phyloP scores from a whole-genome alignment of 176 grass and related monocot species.

The Rhynchospora tenuis region DNA sequence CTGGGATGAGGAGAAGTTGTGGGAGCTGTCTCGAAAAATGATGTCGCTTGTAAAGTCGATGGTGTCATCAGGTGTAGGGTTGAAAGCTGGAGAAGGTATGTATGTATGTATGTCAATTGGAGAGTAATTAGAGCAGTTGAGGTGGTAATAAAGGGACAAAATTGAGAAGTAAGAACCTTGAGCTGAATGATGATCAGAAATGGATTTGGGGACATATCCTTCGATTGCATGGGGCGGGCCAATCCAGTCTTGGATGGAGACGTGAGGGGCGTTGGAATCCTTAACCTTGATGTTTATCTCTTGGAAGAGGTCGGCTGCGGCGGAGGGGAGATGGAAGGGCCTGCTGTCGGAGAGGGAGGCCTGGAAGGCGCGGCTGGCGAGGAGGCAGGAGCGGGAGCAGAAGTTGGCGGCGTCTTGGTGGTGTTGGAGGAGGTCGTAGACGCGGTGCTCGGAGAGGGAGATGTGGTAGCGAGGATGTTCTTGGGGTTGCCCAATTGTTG shows the following conservation, averaged over 20 bases:
- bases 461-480: slow-evolving; percentile 64
- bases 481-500: no score
- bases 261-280: no score
- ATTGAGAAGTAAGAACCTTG: no score
- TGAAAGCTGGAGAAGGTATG: slow-evolving; percentile 39
- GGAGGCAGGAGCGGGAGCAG: slow-evolving; percentile 66
- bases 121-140: no score
- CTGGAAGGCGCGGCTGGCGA: slow-evolving; percentile 45
- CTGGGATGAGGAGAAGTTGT: slow-evolving; percentile 28
- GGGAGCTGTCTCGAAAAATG: slow-evolving; percentile 17
- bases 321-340: slow-evolving; percentile 11
- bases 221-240: slow-evolving; percentile 66
- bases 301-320: slow-evolving; percentile 35
- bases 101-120: no score
- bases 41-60: slow-evolving; percentile 24
- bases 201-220: slow-evolving; percentile 59
- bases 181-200: not conserved
- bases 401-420: slow-evolving; percentile 57
- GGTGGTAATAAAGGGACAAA: no score
- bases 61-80: not conserved
- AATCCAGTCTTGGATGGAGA: slow-evolving; percentile 61
- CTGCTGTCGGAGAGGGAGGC: slow-evolving; percentile 32
- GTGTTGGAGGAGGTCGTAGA: slow-evolving; percentile 53
- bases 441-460: slow-evolving; percentile 78
- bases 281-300: no score